phyloP scores from a whole-genome alignment of 495 filamentous ascomycete genomes.

The Penicillium desertorum region DNA sequence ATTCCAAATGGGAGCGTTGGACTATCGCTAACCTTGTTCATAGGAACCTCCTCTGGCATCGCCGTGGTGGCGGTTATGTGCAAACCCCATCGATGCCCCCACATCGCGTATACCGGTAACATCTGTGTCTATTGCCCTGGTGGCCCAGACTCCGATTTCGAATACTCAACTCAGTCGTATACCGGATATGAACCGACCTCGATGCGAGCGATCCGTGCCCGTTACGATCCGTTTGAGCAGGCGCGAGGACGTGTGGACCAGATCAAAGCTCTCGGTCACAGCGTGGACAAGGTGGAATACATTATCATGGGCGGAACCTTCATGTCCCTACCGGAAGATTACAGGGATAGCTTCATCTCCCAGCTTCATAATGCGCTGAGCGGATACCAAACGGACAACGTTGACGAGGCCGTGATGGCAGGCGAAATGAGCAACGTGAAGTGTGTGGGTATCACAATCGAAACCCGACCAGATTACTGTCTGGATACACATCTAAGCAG shows the following conservation, averaged over 20 bases:
- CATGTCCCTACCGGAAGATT: conserved; percentile 88
- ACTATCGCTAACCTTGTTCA: conserved; percentile 18
- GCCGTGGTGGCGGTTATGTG: conserved; percentile 99
- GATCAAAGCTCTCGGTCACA: conserved; percentile 90
- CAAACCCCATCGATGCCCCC: conserved; percentile 95
- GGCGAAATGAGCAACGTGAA: conserved; percentile 94
- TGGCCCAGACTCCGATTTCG: conserved; percentile 95
- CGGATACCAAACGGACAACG: conserved; percentile 85
- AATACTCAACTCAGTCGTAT: conserved; percentile 98
- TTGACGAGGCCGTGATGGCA: conserved; percentile 90
- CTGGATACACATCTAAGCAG: conserved; percentile 84
- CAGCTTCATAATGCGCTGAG: conserved; percentile 95
- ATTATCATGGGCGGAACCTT: conserved; percentile 99
- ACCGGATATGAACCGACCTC: conserved; percentile 98
- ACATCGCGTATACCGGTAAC: conserved; percentile 97
- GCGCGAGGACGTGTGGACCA: conserved; percentile 94
- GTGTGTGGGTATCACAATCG: conserved; percentile 97
- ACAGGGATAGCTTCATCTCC: conserved; percentile 88
- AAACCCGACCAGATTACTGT: conserved; percentile 96
- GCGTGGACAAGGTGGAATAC: conserved; percentile 98
- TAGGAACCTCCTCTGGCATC: conserved; percentile 89
- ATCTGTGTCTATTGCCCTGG: conserved; percentile 99
- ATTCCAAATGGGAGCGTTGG: not conserved
- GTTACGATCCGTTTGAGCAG: conserved; percentile 98
- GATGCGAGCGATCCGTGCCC: conserved; percentile 95